Percentiles rank a stretch among this genome's conserved stretches.
Evolutionary conservation across 495 filamentous ascomycete species (phyloP).

Genomic region (Bacidia gigantensis): DNA sequence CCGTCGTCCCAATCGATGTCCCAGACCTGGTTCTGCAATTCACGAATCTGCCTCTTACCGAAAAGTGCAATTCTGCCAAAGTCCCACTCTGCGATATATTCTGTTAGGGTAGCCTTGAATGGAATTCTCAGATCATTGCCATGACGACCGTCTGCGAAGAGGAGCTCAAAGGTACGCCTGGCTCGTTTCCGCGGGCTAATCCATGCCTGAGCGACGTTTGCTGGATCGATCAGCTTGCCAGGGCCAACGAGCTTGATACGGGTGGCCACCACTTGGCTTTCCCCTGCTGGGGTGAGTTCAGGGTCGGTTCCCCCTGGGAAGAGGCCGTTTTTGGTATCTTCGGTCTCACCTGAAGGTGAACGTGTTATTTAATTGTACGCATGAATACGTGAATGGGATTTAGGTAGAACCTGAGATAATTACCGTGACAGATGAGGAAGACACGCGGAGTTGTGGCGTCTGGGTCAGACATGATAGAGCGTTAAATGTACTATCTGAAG

Average conservation of each 20-base stretch:
- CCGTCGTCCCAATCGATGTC: conserved; percentile 60
- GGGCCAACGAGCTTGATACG: conserved; percentile 59
- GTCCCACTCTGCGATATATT: conserved; percentile 69
- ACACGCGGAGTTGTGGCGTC: conserved; percentile 24
- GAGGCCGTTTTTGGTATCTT: conserved; percentile 72
- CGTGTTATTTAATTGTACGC: neutral
- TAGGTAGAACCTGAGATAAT: neutral
- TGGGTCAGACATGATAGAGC: neutral
- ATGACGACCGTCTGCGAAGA: conserved; percentile 35
- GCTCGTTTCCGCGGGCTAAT: conserved; percentile 69
- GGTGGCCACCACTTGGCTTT: conserved; percentile 54
- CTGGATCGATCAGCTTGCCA: conserved; percentile 65
- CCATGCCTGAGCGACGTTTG: conserved; percentile 58
- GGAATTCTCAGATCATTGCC: conserved; percentile 21
- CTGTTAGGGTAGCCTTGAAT: conserved; percentile 40
- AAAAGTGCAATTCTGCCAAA: conserved; percentile 81
- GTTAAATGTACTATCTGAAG: no score
- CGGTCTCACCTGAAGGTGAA: conserved; percentile 45
- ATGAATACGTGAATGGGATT: neutral
- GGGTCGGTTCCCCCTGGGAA: conserved; percentile 74
- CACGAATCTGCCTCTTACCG: conserved; percentile 48
- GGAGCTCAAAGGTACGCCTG: conserved; percentile 59
- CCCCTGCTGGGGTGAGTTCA: conserved; percentile 60
- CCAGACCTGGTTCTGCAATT: conserved; percentile 42
- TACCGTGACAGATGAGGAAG: conserved; percentile 29